Percentiles rank a stretch among this genome's conserved stretches.
These are phyloP conservation scores for Carex arenaria DNA, from an alignment of 202 grass and related monocot genomes.

Conservation along the genomic window DNA sequence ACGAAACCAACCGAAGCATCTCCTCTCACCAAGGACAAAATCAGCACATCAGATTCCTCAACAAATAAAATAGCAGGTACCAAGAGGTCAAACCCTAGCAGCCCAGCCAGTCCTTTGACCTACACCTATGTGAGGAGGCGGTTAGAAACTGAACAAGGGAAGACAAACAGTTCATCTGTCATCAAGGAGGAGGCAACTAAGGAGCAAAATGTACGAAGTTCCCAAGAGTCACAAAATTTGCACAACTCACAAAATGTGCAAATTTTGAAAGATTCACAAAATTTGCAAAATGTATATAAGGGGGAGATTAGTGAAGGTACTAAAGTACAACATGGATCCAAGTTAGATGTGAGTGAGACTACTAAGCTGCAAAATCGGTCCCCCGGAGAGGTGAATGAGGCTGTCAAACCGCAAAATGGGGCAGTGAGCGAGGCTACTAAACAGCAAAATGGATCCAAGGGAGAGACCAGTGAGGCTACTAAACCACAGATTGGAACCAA, in stretches of 20 bases:
- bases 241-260: neutral
- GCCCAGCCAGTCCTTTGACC: conserved; percentile 33
- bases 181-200: conserved; percentile 12
- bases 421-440: neutral
- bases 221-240: neutral
- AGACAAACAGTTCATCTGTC: conserved; percentile 28
- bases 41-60: conserved; percentile 17
- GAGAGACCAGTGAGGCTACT: neutral
- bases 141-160: conserved; percentile 69
- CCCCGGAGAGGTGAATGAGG: neutral
- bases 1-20: conserved; percentile 26
- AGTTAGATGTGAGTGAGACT: neutral
- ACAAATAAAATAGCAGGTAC: conserved; percentile 32
- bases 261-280: neutral
- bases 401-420: neutral
- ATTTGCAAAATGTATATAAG: neutral
- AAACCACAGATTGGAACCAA: neutral
- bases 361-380: neutral
- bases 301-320: neutral
- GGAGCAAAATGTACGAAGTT: neutral
- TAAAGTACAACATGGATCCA: neutral
- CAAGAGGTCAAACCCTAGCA: conserved; percentile 50
- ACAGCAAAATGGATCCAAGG: neutral
- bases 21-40: conserved; percentile 38
- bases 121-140: conserved; percentile 73